Base-by-base conservation (phyloP, 805 yeast genomes). In the Pichia nakasei region DNA sequence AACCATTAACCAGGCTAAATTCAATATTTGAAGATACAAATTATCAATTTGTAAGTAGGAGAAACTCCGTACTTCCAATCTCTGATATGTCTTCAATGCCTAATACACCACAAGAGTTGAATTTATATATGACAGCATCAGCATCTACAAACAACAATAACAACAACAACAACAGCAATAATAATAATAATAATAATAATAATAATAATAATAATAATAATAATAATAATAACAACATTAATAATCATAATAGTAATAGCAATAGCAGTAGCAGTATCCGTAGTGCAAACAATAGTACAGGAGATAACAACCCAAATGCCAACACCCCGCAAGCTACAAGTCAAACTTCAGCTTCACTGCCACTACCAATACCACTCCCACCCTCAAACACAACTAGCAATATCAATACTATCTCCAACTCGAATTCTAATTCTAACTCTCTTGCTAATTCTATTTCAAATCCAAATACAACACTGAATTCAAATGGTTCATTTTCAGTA, bases 1-100 rank as follows among this genome's bases (percentile, higher is more conserved):
- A 24, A 24, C 27, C 27, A 13, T 5, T 29, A 4, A 29, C 32
- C 12, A 46, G 56, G 22, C 38, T 54, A 24, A 50, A 49, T 36
- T 49, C 56, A 12, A 51, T 55, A 34, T 44, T 49, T 20, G 58
- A 55, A 43, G 58, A 56, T 22, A 40, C 49, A 8, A 21, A 38
- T 2, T 51, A 50, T 31, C 41, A 38, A 39, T 45, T 44, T 32
- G 39, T 50, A 8, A 44, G 50, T 31, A 46, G 59, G 38, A 43
- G 58, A 22, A 42, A 48, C 35, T 54, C 58, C 12, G 36, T 53
- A 20, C 41, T 53, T 15, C 44, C 47, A 35, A 31, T 18, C 13
- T 20, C 48, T 29, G 39, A 37, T 11, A 18, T 38, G 9, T 35
- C 35, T 18, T 21, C 39, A 3, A 27, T 17, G 9, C 19, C 13